Conservation (phyloP, 2,329 filamentous ascomycete species). For the Calonectria montana region DNA sequence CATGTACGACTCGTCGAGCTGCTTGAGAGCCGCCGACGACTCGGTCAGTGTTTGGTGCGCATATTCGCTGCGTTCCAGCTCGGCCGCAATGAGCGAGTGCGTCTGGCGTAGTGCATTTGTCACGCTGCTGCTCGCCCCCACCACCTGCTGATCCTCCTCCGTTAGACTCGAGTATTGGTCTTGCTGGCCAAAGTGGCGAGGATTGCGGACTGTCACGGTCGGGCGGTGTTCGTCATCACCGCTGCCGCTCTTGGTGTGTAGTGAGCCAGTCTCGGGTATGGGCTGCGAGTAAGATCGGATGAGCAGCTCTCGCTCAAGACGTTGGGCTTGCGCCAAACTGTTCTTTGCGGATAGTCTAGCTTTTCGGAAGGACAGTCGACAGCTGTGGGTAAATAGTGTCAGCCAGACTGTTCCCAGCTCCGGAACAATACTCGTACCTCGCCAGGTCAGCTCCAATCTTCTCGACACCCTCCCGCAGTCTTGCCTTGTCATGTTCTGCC, state of each 20-base stretch:
- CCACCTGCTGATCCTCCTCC: slow-evolving; percentile 77
- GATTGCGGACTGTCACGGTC: slow-evolving; percentile 33
- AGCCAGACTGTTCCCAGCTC: not conserved
- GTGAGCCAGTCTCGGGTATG: slow-evolving; percentile 47
- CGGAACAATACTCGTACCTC: slow-evolving; percentile 58
- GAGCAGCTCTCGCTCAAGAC: slow-evolving; percentile 80
- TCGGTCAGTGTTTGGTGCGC: slow-evolving; percentile 89
- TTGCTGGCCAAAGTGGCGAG: slow-evolving; percentile 46
- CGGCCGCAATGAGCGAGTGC: slow-evolving; percentile 85
- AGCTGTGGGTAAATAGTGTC: slow-evolving; percentile 49
- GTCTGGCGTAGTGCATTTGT: slow-evolving; percentile 86
- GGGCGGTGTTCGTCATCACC: slow-evolving; percentile 39
- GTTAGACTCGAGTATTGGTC: slow-evolving; percentile 55
- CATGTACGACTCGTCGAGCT: slow-evolving; percentile 84
- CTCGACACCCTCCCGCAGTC: slow-evolving; percentile 74
- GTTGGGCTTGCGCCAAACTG: slow-evolving; percentile 77
- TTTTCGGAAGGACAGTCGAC: slow-evolving; percentile 78
- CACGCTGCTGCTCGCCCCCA: slow-evolving; percentile 84
- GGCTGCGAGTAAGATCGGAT: slow-evolving; percentile 72
- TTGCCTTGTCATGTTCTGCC: slow-evolving; percentile 68
- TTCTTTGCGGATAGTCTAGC: slow-evolving; percentile 85
- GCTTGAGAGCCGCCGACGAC: slow-evolving; percentile 83
- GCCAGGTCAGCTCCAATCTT: slow-evolving; percentile 78
- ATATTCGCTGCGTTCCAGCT: slow-evolving; percentile 88
- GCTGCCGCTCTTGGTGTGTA: slow-evolving; percentile 25